Evolutionary conservation across 1,284 basidiomycete species (phyloP).

Genomic region (Pterulicium gracile): DNA sequence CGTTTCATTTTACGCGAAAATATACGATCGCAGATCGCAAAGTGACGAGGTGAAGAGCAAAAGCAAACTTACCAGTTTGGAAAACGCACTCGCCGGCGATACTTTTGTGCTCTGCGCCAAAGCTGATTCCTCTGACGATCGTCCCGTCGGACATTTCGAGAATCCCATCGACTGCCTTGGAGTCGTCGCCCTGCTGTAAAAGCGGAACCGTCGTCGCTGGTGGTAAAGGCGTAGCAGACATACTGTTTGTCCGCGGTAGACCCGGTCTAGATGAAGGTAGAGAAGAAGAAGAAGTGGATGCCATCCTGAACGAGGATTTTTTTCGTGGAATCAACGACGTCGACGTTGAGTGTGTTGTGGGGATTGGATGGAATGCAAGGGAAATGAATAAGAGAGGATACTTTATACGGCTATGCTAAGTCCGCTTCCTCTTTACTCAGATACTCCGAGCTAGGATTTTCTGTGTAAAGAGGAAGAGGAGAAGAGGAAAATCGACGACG

Average conservation of each 20-base stretch:
- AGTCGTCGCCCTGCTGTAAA: constrained; percentile 19
- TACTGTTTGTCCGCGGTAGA: constrained; percentile 37
- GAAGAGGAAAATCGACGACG: constrained; percentile 3
- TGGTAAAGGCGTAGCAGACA: constrained; percentile 33
- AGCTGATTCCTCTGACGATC: constrained; percentile 83
- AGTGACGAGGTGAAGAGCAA: constrained; percentile 8
- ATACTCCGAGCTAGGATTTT: background rate
- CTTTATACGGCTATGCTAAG: background rate
- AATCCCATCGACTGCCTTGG: constrained; percentile 46
- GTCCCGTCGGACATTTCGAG: constrained; percentile 91
- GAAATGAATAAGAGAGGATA: background rate
- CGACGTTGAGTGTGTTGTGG: background rate
- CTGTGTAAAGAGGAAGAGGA: constrained; percentile 2
- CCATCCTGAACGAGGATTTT: background rate
- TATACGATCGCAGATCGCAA: constrained; percentile 1
- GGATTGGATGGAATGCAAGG: background rate
- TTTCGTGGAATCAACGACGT: background rate
- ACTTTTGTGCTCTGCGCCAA: constrained; percentile 88
- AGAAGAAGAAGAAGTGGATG: background rate
- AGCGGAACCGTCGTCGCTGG: constrained; percentile 40
- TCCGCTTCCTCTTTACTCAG: constrained; percentile 1
- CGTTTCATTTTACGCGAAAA: background rate
- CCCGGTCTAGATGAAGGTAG: constrained; percentile 19
- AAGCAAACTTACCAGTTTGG: constrained; percentile 77
- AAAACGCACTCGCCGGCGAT: constrained; percentile 98